Conservation (phyloP, 1,139 yeast genomes). For the Hyphopichia burtonii region DNA sequence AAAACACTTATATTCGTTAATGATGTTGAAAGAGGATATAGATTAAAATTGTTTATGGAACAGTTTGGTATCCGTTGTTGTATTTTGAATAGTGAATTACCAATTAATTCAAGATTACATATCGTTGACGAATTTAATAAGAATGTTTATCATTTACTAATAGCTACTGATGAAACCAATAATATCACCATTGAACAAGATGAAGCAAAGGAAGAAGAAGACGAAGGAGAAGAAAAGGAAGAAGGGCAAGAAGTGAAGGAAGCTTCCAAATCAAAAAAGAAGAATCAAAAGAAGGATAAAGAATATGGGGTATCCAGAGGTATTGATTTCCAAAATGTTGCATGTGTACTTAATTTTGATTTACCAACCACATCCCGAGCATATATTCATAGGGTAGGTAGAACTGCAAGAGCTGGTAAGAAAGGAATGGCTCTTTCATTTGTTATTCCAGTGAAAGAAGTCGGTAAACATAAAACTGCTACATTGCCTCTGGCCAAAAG, state of each 20-base stretch:
- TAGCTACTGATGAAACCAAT: constrained; percentile 92
- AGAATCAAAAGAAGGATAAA: constrained; percentile 48
- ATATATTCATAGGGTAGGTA: constrained; percentile 91
- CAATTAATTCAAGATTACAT: constrained; percentile 88
- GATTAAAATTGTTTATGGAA: constrained; percentile 84
- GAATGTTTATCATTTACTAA: constrained; percentile 78
- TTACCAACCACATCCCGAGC: constrained; percentile 87
- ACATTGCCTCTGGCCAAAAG: constrained; percentile 65
- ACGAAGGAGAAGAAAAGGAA: constrained; percentile 11
- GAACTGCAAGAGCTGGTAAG: constrained; percentile 98
- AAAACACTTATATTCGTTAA: constrained; percentile 90
- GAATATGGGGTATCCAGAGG: constrained; percentile 98
- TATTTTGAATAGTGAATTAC: constrained; percentile 88
- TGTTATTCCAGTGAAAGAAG: constrained; percentile 78
- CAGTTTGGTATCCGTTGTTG: constrained; percentile 92
- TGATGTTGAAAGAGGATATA: constrained; percentile 91
- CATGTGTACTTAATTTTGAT: constrained; percentile 95
- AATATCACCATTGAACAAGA: constrained; percentile 50
- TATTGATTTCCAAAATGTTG: constrained; percentile 93
- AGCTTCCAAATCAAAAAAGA: constrained; percentile 16
- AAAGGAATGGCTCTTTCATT: constrained; percentile 94
- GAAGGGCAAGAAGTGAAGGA: constrained; percentile 13
- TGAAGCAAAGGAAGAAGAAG: constrained; percentile 38
- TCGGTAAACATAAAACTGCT: constrained; percentile 88
- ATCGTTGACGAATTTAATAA: constrained; percentile 95